Base-by-base conservation (phyloP, 192 early-diverging fungal species). In the Rhizophagus clarus region DNA sequence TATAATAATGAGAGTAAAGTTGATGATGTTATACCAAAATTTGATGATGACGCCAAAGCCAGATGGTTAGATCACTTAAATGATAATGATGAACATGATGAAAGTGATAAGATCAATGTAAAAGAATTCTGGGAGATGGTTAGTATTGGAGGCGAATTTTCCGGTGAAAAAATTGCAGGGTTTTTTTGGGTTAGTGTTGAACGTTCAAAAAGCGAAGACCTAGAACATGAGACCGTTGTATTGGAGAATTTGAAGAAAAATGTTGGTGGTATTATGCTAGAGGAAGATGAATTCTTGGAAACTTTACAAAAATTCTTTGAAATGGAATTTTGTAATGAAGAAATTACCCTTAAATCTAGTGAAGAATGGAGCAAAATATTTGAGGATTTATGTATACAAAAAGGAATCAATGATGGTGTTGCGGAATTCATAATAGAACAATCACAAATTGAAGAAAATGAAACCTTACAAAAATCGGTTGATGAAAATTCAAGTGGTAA, bases 121-220 rank as follows among this genome's bases (percentile, higher is more conserved):
- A 73, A 80, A 15, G 87, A 89, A 67, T 89, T 95, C 26, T 88
- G 91, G 84, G 89, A 92, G 45, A 81, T 95, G 83, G 81, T 94
- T 37, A 83, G 90, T 9, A 86, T 93, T 61, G 89, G 91, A 17
- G 92, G 93, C 68, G 95, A 96, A 74, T 95, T 93, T 79, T 91
- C 90, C 15, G 85, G 89, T 4, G 92, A 94, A 15, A 90, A 89
- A 60, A 82, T 91, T 49, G 84, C 92, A 2, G 95, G 90, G 3
- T 94, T 94, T 62, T 91, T 94, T 79, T 79, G 83, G 24, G 71
- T 86, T n/a, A 20, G 81, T 74, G 20, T 49, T 71, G 6, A 79
- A 76, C 2, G 63, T 68, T 17, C 40, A 26, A 22, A 32, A 51
- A 61, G 24, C 37, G 42, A 64, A 45, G 42, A 68, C 74, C 40